Evolutionary conservation across 768 basidiomycete genomes (phyloP), one percentile per base, ranked within the genome.

Genomic region (Albatrellus ellisii): DNA sequence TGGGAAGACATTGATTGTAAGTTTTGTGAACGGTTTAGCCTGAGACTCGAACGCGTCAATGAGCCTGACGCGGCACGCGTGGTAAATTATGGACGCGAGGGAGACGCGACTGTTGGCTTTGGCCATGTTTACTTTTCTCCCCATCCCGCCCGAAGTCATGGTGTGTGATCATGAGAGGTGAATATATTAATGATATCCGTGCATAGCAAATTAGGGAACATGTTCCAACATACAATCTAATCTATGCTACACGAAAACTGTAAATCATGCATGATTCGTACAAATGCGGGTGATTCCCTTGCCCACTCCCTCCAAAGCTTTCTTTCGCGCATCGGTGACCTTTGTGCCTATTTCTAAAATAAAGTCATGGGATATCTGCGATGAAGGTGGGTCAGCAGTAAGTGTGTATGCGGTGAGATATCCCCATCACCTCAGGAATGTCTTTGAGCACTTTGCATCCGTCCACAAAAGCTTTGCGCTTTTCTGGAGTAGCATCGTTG

Each of bases 311-410:
- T 83, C 82, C 17, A 76, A 57, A 6, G 79, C 71, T 57, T 76
- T 82, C 57, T 73, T 82, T 31, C 79, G 75, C 3, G 84, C 63
- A 21, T 89, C 84, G 5, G 66, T 70, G 28, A 80, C 59, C 51
- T 65, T 80, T 63, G 81, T 84, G 10, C 72, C 73, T 21, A 79
- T 58, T 17, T 65, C 65, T 43, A 73, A 56, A 34, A 77, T 63
- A 50, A 78, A 79, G 43, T 84, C 82, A 24, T 72, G 68, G 45
- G 76, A 73, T 36, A 83, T 64, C 79, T 84, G 45, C 9, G 25
- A 12, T 32, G 7, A 5, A 12, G 24, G 18, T 9, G 9, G 18
- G 11, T 17, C 4, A 29, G 14, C n/a, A 24, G 33, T 32, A 14
- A 44, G 36, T 26, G 14, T 27, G 9, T 12, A 34, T 35, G 26